Evolutionary conservation across 1,284 basidiomycete species (phyloP).

Genomic region (Boletellus sp.): DNA sequence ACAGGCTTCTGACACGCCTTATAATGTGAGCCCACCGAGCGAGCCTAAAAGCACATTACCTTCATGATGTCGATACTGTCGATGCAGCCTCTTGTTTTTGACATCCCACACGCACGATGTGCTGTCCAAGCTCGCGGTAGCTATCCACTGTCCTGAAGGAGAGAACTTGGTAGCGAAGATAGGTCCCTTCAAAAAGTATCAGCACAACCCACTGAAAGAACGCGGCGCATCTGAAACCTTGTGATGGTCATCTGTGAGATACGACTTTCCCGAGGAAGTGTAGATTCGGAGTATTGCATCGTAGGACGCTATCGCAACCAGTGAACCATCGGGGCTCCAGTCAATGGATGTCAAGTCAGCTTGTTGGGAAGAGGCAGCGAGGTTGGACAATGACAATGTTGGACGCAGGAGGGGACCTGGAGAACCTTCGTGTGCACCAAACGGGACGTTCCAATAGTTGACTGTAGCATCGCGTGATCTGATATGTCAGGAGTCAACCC

Average conservation of each 20-base stretch:
- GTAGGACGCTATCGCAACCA: constrained; percentile 75
- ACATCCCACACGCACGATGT: constrained; percentile 78
- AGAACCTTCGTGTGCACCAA: constrained; percentile 33
- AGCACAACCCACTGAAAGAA: constrained; percentile 6
- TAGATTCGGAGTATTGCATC: constrained; percentile 68
- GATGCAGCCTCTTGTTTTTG: constrained; percentile 53
- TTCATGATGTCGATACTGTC: constrained; percentile 62
- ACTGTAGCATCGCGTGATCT: constrained; percentile 77
- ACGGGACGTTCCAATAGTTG: constrained; percentile 70
- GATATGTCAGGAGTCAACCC: constrained; percentile 9
- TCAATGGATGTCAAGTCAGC: constrained; percentile 68
- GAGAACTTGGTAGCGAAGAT: constrained; percentile 77
- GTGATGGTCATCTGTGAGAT: constrained; percentile 60
- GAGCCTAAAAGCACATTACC: constrained; percentile 40
- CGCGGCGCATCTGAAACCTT: constrained; percentile 43
- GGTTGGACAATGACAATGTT: constrained; percentile 49
- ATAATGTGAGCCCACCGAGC: constrained; percentile 9
- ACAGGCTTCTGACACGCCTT: constrained; percentile 44
- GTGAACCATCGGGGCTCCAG: constrained; percentile 68
- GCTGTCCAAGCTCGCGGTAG: constrained; percentile 72
- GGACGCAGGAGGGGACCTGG: constrained; percentile 25
- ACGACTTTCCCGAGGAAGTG: constrained; percentile 51
- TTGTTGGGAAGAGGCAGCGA: constrained; percentile 42
- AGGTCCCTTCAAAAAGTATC: constrained; percentile 51
- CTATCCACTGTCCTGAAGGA: constrained; percentile 61